Percentiles rank a stretch among this genome's conserved stretches.
Conservation (phyloP, 2,329 filamentous ascomycete genomes). For the Pyrenophora seminiperda region DNA sequence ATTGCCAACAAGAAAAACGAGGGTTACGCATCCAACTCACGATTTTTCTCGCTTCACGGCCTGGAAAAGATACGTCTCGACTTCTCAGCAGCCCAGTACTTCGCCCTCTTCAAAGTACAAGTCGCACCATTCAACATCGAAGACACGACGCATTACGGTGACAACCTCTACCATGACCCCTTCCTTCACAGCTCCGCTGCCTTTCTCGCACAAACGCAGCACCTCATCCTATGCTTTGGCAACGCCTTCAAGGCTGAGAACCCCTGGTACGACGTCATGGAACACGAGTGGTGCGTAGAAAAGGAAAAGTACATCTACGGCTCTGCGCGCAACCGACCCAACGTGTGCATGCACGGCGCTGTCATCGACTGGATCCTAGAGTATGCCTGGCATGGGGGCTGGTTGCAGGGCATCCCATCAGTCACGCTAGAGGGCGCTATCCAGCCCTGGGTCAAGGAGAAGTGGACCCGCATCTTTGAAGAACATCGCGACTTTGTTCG, state of each 20-base stretch:
- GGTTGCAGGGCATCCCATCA: not conserved
- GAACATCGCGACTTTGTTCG: not conserved
- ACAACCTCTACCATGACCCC: not conserved
- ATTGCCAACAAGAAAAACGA: not conserved
- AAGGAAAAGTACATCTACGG: not conserved
- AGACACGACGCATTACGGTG: not conserved
- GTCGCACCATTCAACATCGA: constrained; percentile 19
- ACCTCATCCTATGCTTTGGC: constrained; percentile 15
- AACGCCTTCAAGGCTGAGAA: not conserved
- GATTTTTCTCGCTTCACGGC: constrained; percentile 13
- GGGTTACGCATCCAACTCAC: not conserved
- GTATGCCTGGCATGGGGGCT: not conserved
- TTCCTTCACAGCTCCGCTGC: constrained; percentile 1
- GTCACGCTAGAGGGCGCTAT: constrained; percentile 13
- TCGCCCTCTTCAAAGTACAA: constrained; percentile 17
- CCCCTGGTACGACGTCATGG: constrained; percentile 11
- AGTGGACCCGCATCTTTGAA: constrained; percentile 20
- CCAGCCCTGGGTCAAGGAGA: constrained; percentile 23
- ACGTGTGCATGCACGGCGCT: not conserved
- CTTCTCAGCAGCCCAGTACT: constrained; percentile 14
- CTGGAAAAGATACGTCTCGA: constrained; percentile 21
- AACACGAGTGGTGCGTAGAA: not conserved
- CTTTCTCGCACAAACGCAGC: constrained; percentile 8
- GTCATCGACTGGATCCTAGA: not conserved
- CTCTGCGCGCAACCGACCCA: not conserved